Base-by-base conservation (phyloP, 306 rosid species). In the Quercus gilva region DNA sequence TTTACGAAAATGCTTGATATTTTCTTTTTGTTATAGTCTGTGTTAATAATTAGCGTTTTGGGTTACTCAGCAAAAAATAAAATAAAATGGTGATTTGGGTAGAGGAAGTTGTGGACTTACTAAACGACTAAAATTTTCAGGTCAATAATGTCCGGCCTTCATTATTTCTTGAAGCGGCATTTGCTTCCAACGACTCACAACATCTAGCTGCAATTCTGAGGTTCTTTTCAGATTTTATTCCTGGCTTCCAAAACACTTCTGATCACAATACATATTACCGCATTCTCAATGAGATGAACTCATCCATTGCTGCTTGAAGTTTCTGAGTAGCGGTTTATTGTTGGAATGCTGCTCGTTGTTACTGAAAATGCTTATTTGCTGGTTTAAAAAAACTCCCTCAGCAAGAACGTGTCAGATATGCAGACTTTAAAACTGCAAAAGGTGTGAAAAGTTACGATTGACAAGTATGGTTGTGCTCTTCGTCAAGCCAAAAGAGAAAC, bases 151-250 rank as follows among this genome's bases (percentile, higher is more conserved):
- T 96, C 74, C 87, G 93, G 63, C 90, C 99, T 43, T 89, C 97
- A n/a, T 77, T 93, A 90, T 96, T 93, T 89, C 96, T 93, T 18
- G 93, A 96, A 84, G 92, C 92, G 5, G 97, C 98, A 71, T 87
- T 85, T 70, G 84, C 85, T 41, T 89, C 94, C 55, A 89, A 75
- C 13, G 90, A 96, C 84, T 77, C 93, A 2, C 94, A 90, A 82
- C 91, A 87, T 85, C 87, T 93, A 60, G 92, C 98, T 76, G 92
- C 99, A 37, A 97, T 93, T 82, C 83, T 93, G 69, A 91, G 97
- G 79, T 96, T 96, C 90, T 86, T 90, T 37, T 71, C 91, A 37
- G 97, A 96, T 83, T 96, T 91, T 55, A 87, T 84, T 63, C 98
- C 99, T 70, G 90, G 88, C 57, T 91, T 93, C 88, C 85, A 78